Conservation (phyloP, 169 alveolate genomes). For the Babesia caballi region DNA sequence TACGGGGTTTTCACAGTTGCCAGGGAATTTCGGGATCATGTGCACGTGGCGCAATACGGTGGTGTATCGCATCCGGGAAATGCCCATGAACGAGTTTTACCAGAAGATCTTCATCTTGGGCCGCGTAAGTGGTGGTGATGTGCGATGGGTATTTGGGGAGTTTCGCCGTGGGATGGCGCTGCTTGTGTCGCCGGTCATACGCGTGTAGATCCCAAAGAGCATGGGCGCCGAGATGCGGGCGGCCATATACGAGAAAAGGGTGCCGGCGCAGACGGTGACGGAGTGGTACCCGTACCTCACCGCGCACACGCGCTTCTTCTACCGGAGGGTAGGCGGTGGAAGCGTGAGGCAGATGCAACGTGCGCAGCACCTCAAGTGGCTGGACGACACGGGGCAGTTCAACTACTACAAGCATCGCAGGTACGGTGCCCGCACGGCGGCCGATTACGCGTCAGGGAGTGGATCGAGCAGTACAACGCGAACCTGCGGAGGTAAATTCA, state of each 20-base stretch:
- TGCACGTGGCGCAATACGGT: conserved; percentile 72
- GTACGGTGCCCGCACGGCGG: not conserved
- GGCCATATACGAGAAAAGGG: conserved; percentile 68
- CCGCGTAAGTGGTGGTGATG: conserved; percentile 35
- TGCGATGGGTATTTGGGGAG: not conserved
- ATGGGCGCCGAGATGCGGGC: conserved; percentile 75
- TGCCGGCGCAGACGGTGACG: conserved; percentile 58
- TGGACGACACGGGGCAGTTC: conserved; percentile 61
- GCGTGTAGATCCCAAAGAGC: conserved; percentile 65
- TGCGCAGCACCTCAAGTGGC: conserved; percentile 39
- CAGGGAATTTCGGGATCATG: conserved; percentile 73
- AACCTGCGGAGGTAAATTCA: conserved; percentile 45
- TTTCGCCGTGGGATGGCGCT: not conserved
- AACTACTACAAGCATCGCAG: conserved; percentile 66
- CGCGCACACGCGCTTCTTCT: conserved; percentile 70
- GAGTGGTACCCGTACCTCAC: conserved; percentile 80
- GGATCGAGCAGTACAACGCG: conserved; percentile 59
- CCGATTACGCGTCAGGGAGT: conserved; percentile 29
- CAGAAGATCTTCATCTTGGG: conserved; percentile 77
- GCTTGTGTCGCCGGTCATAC: not conserved
- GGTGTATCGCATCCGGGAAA: conserved; percentile 73
- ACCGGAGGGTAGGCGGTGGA: conserved; percentile 54
- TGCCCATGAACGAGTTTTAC: conserved; percentile 79
- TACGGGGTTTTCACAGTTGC: not conserved
- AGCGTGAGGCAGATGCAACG: conserved; percentile 14